Conservation (phyloP, 2,329 filamentous ascomycete species). For the Colletotrichum caudatum region DNA sequence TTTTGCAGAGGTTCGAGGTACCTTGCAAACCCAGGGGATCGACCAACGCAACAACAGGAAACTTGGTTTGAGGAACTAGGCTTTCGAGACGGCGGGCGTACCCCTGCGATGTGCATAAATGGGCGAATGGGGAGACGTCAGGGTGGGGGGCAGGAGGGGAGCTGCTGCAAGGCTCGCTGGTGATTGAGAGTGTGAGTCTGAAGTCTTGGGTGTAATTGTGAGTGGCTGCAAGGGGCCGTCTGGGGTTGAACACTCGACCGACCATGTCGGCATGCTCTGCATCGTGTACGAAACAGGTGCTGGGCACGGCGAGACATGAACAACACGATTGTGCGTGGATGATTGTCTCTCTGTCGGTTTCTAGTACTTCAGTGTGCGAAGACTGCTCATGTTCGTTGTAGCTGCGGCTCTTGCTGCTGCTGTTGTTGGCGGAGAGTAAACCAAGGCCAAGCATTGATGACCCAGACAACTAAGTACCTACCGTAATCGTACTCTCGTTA, state of each 20-base stretch:
- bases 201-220: constrained; percentile 10
- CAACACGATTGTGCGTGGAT: background rate
- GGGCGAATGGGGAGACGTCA: constrained; percentile 22
- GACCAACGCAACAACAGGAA: constrained; percentile 8
- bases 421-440: background rate
- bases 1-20: background rate
- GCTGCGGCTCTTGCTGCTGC: background rate
- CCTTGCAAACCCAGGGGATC: constrained; percentile 12
- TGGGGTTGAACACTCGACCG: constrained; percentile 28
- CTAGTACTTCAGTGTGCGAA: background rate
- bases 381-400: background rate
- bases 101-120: constrained; percentile 31
- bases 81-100: constrained; percentile 17
- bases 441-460: background rate
- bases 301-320: background rate
- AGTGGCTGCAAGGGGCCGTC: constrained; percentile 39
- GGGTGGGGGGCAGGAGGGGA: background rate
- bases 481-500: background rate
- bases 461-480: background rate
- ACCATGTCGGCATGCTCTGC: background rate
- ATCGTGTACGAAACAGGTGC: background rate
- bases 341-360: background rate
- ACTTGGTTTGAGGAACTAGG: constrained; percentile 14
- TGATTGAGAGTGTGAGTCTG: constrained; percentile 4
- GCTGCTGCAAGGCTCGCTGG: background rate